A percentile compares a stretch with the other conserved stretches of the same genome.
Evolutionary conservation across 495 filamentous ascomycete species (phyloP).

Genomic region (Daldinia loculata): DNA sequence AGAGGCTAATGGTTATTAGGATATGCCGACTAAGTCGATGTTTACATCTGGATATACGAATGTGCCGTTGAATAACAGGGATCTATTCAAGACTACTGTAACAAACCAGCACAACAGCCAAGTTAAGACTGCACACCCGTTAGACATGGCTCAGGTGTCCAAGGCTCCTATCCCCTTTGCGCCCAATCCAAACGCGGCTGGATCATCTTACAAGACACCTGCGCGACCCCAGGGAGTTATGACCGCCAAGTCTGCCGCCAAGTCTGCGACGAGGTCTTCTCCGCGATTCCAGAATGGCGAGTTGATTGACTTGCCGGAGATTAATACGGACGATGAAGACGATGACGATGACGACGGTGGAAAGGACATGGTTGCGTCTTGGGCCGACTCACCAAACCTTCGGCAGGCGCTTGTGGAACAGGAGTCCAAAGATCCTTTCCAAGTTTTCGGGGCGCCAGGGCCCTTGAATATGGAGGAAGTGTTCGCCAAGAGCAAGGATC

Average conservation of each 20-base stretch:
- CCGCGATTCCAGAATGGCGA: conserved; percentile 84
- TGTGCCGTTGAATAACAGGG: conserved; percentile 49
- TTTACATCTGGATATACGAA: conserved; percentile 71
- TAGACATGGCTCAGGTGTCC: conserved; percentile 82
- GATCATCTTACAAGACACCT: conserved; percentile 69
- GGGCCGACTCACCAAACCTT: conserved; percentile 86
- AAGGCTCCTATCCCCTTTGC: conserved; percentile 92
- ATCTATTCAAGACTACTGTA: conserved; percentile 59
- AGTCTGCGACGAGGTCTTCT: conserved; percentile 70
- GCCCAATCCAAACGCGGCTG: conserved; percentile 65
- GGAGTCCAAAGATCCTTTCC: conserved; percentile 83
- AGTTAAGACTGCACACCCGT: conserved; percentile 68
- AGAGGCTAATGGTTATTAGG: conserved; percentile 51
- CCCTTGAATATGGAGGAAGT: conserved; percentile 94
- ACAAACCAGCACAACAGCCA: conserved; percentile 63
- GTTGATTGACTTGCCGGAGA: conserved; percentile 84
- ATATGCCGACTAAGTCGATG: conserved; percentile 66
- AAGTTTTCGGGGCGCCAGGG: conserved; percentile 87
- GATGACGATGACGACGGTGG: conserved; percentile 70
- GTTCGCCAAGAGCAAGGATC: conserved; percentile 82
- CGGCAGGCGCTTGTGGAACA: conserved; percentile 73
- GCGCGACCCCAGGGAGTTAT: conserved; percentile 56
- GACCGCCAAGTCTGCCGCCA: conserved; percentile 55
- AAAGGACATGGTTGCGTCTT: conserved; percentile 71
- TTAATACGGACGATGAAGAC: conserved; percentile 87